Conservation (phyloP, 1,284 basidiomycete species). For the Pascua sp. region DNA sequence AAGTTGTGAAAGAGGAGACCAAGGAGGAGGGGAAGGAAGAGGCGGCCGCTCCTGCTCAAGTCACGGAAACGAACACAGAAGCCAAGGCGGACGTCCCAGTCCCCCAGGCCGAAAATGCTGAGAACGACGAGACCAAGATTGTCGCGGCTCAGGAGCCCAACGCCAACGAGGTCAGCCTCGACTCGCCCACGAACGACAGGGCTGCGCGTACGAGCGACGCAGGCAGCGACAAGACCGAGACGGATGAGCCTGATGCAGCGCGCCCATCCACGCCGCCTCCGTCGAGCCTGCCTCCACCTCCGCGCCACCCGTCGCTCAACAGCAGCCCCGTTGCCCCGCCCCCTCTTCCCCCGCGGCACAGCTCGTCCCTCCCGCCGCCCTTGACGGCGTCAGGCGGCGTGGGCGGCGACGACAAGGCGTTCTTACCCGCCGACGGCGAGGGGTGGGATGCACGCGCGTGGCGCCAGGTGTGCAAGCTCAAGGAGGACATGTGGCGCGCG, state of each 20-base stretch:
- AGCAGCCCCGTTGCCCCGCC: too few relatives aligned
- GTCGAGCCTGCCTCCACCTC: too few relatives aligned
- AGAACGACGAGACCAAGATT: conserved; percentile 8
- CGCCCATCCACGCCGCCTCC: too few relatives aligned
- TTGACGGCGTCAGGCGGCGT: not conserved
- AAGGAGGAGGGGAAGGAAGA: not conserved
- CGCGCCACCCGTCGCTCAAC: too few relatives aligned
- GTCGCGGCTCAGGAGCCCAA: conserved; percentile 4
- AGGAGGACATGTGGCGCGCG: conserved; percentile 88
- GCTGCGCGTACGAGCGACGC: too few relatives aligned
- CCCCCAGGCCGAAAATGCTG: not conserved
- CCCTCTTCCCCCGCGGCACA: too few relatives aligned
- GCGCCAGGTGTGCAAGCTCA: conserved; percentile 73
- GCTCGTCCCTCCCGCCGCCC: too few relatives aligned
- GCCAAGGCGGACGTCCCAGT: not conserved
- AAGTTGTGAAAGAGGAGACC: conserved; percentile 9
- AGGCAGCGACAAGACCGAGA: too few relatives aligned
- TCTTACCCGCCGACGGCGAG: conserved; percentile 53
- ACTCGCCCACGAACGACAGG: too few relatives aligned
- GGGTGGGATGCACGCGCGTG: conserved; percentile 88
- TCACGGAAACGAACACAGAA: not conserved
- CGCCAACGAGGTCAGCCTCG: not conserved
- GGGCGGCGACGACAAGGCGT: conserved; percentile 5
- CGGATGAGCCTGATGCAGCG: too few relatives aligned
- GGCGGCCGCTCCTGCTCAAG: not conserved